Conservation (phyloP, 768 basidiomycete species). For the Mycena alexandri region DNA sequence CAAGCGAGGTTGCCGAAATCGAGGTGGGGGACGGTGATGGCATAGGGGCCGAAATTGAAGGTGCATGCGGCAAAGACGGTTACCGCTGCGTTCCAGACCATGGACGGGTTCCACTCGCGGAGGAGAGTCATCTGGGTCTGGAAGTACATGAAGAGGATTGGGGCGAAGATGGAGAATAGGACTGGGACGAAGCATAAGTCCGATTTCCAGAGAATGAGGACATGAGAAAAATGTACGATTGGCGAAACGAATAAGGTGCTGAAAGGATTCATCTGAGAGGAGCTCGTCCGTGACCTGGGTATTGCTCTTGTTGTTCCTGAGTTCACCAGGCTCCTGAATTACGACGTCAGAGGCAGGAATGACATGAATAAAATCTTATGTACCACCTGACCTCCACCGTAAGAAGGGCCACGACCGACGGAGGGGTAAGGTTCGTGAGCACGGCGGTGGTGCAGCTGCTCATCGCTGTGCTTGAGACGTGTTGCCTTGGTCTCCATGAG, state of each 20-base stretch:
- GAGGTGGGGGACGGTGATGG: slow-evolving; percentile 37
- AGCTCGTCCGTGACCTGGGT: slow-evolving; percentile 12
- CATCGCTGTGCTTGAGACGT: neutral
- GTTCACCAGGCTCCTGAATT: slow-evolving; percentile 7
- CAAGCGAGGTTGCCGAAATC: slow-evolving; percentile 47
- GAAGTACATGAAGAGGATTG: slow-evolving; percentile 4
- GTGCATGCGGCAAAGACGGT: slow-evolving; percentile 42
- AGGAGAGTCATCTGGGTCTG: slow-evolving; percentile 3
- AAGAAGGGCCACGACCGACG: neutral
- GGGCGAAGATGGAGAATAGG: slow-evolving; percentile 1
- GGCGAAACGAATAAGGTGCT: slow-evolving; percentile 8
- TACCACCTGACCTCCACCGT: slow-evolving; percentile 14
- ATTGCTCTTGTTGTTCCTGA: slow-evolving; percentile 15
- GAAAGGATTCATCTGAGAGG: slow-evolving; percentile 3
- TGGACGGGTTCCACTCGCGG: neutral
- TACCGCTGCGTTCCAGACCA: neutral
- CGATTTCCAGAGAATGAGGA: neutral
- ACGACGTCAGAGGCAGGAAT: neutral
- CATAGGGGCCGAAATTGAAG: slow-evolving; percentile 47
- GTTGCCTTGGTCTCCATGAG: no score
- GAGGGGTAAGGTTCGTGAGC: slow-evolving; percentile 5
- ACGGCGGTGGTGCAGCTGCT: slow-evolving; percentile 7
- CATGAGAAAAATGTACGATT: slow-evolving; percentile 4
- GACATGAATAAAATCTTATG: neutral
- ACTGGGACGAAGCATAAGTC: neutral